Conservation (phyloP, 352 stramenopile genomes). For the Phytophthora hibernalis region DNA sequence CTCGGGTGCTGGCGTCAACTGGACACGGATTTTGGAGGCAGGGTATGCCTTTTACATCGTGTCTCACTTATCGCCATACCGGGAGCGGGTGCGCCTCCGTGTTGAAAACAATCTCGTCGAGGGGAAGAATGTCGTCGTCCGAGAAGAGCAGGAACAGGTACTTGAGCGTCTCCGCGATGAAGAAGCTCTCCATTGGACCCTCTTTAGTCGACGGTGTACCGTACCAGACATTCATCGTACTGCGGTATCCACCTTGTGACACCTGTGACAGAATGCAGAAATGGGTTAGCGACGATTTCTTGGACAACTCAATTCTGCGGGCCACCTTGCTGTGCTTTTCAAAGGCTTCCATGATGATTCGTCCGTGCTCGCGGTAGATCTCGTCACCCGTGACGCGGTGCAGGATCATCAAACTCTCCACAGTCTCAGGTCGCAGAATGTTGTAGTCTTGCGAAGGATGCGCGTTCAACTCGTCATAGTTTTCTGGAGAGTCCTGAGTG, state of each 20-base stretch:
- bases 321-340: constrained; percentile 71
- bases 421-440: constrained; percentile 84
- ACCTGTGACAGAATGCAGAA: constrained; percentile 32
- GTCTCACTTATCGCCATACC: constrained; percentile 18
- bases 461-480: constrained; percentile 28
- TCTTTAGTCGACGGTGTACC: constrained; percentile 34
- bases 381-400: constrained; percentile 87
- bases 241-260: constrained; percentile 68
- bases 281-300: neutral
- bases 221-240: constrained; percentile 60
- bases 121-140: constrained; percentile 65
- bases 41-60: too few relatives aligned
- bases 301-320: neutral
- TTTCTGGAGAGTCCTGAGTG: constrained; percentile 4
- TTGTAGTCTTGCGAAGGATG: constrained; percentile 58
- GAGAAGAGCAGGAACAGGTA: constrained; percentile 93
- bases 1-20: neutral
- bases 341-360: constrained; percentile 81
- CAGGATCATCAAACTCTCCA: constrained; percentile 92
- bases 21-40: too few relatives aligned
- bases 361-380: constrained; percentile 82
- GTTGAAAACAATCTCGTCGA: constrained; percentile 88
- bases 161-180: constrained; percentile 94
- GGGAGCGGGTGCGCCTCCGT: constrained; percentile 87
- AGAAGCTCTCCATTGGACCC: constrained; percentile 87